Evolutionary conservation across 345 rosid genomes (phyloP).

Genomic region (Eucalyptus coolabah): DNA sequence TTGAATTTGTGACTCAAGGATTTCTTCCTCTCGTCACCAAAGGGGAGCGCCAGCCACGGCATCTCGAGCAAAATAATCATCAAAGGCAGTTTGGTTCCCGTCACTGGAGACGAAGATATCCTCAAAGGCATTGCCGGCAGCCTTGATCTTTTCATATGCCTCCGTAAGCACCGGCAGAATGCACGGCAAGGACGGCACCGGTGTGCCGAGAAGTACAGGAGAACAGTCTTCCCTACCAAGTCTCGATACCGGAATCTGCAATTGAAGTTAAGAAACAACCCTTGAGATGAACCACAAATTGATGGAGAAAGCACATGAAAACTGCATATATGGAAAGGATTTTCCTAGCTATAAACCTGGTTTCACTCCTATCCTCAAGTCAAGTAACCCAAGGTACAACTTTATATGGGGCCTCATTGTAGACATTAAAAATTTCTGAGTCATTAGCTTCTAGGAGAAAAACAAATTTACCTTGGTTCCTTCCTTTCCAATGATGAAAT

Average conservation of each 20-base stretch:
- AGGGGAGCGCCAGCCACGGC: conserved; percentile 40
- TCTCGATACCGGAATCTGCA: conserved; percentile 24
- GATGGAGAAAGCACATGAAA: not conserved
- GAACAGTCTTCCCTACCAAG: conserved; percentile 25
- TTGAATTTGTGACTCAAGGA: conserved; percentile 16
- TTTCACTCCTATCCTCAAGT: not conserved
- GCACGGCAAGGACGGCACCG: conserved; percentile 32
- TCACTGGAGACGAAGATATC: conserved; percentile 30
- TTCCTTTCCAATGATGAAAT: conserved; percentile 5
- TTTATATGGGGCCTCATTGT: not conserved
- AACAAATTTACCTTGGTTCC: not conserved
- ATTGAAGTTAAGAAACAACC: not conserved
- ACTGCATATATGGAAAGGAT: not conserved
- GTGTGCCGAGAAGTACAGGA: conserved; percentile 34
- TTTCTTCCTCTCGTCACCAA: conserved; percentile 17
- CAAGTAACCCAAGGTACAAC: not conserved
- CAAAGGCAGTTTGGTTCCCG: conserved; percentile 17
- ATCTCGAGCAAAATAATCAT: conserved; percentile 9
- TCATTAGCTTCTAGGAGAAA: not conserved
- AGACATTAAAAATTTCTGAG: not conserved
- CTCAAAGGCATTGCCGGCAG: conserved; percentile 13
- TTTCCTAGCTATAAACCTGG: not conserved
- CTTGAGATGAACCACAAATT: not conserved
- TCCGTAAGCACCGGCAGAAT: conserved; percentile 22
- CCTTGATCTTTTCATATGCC: conserved; percentile 18